Base-by-base conservation (phyloP, 495 filamentous ascomycete genomes). In the Stereocaulon alpinum region DNA sequence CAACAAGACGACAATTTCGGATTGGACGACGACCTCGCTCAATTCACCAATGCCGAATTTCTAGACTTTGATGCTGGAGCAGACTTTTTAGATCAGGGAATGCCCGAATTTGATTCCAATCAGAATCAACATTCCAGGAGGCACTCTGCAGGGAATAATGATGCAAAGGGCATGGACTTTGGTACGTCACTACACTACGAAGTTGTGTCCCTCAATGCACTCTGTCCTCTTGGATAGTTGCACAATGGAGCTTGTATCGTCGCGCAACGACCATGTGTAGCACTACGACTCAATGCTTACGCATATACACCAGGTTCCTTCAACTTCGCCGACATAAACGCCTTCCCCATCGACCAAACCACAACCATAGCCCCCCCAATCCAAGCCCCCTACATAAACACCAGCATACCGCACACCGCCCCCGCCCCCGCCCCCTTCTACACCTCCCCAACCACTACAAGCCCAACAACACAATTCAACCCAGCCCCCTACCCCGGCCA, bases 41-140 rank as follows among this genome's bases (percentile, higher is more conserved):
- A 94, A 63, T 95, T 96, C 79, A 94, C 90, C 60, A 96, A 96
- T 72, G 82, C 88, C 51, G 85, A 93, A 59, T 97, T 96, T 77
- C 88, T 88, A 71, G 91, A 96, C 71, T 91, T 89, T 69, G 92
- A 96, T 68, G 70, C 78, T 49, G 75, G n/a, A 52, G 49, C 17
- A 3, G 43, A 62, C 14, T 50, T 52, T 5, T 45, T 61, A 6
- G 54, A 57, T 0, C 45, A 32, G 5, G 27, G 17, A 1, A 18
- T 60, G 42, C 1, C 43, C 6, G 58, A 48, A 5, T 55, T 41
- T 17, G 32, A 53, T 50, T 24, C 51, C 6, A 32, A 29, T 27
- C 47, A 47, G 42, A 45, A 44, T 47, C 53, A 43, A 1, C 44
- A 45, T 12, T 24, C 59, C 3, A 54, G 47, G 34, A 64, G 55